phyloP scores from a whole-genome alignment of 306 rosid genomes.

The Prunus dulcis region DNA sequence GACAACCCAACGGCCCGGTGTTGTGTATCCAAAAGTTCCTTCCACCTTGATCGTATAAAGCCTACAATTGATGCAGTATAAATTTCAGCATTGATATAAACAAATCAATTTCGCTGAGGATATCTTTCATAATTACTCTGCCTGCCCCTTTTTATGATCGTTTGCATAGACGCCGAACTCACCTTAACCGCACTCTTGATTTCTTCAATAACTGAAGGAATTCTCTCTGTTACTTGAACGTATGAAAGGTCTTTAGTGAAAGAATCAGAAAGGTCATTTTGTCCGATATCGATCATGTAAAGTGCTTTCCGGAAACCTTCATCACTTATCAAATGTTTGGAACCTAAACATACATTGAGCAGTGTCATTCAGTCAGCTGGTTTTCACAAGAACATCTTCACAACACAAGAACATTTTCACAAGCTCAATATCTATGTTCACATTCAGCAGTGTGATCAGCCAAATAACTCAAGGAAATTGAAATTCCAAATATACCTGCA shows the following conservation, averaged over 20 bases:
- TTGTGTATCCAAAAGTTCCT: constrained; percentile 96
- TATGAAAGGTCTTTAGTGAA: constrained; percentile 58
- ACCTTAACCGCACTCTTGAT: constrained; percentile 69
- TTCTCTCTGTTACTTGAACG: constrained; percentile 48
- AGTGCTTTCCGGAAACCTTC: constrained; percentile 68
- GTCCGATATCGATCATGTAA: constrained; percentile 91
- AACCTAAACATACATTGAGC: constrained; percentile 34
- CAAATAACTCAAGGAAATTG: not conserved
- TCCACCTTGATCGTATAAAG: constrained; percentile 67
- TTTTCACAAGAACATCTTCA: not conserved
- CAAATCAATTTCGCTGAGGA: not conserved
- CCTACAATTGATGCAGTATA: constrained; percentile 33
- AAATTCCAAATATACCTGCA: constrained; percentile 41
- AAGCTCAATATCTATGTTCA: not conserved
- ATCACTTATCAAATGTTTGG: constrained; percentile 39
- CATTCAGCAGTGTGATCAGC: too few relatives aligned
- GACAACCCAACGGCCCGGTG: constrained; percentile 93
- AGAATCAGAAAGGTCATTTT: constrained; percentile 81
- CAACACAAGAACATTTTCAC: not conserved
- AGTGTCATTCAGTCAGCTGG: not conserved
- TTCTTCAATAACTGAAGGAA: constrained; percentile 57
- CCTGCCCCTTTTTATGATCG: not conserved
- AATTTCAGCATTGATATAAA: not conserved
- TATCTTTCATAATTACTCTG: not conserved
- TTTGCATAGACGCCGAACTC: constrained; percentile 7